phyloP scores from a whole-genome alignment of 2,329 filamentous ascomycete genomes.

The Teratosphaeria pseudoeucalypti region DNA sequence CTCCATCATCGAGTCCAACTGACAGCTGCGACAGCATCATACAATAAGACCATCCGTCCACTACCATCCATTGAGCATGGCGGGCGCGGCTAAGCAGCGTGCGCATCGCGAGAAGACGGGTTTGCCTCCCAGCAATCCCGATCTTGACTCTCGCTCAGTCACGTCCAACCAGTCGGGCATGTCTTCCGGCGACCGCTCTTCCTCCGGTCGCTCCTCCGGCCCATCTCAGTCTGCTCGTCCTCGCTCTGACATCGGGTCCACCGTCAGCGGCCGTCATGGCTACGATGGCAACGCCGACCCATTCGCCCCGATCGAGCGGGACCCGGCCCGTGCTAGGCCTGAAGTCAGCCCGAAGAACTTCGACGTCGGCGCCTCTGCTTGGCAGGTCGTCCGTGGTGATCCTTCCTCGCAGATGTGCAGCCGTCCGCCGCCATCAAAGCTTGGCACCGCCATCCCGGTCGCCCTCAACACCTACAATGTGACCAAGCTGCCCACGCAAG shows the following conservation, averaged over 20 bases:
- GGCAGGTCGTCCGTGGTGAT: constrained; percentile 18
- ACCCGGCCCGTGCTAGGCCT: constrained; percentile 2
- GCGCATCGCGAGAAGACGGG: constrained; percentile 17
- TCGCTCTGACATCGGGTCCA: constrained; percentile 10
- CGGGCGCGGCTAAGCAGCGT: constrained; percentile 26
- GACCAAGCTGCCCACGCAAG: constrained; percentile 44
- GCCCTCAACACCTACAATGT: constrained; percentile 69
- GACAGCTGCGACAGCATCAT: background rate
- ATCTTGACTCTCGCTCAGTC: constrained; percentile 1
- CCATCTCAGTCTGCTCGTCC: constrained; percentile 11
- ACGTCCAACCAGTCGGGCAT: background rate
- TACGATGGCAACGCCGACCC: constrained; percentile 9
- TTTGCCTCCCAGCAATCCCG: background rate
- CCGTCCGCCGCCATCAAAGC: constrained; percentile 28
- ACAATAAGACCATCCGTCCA: background rate
- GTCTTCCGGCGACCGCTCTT: constrained; percentile 8
- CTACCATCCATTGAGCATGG: constrained; percentile 21
- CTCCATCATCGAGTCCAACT: background rate
- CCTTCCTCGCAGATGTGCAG: constrained; percentile 9
- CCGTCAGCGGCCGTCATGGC: background rate
- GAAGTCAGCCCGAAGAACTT: constrained; percentile 14
- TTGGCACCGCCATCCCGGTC: constrained; percentile 31
- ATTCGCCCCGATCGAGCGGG: background rate
- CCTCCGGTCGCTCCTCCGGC: constrained; percentile 4
- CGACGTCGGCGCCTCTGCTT: constrained; percentile 18